Conservation (phyloP, 768 basidiomycete species). For the Podaxis pistillaris region DNA sequence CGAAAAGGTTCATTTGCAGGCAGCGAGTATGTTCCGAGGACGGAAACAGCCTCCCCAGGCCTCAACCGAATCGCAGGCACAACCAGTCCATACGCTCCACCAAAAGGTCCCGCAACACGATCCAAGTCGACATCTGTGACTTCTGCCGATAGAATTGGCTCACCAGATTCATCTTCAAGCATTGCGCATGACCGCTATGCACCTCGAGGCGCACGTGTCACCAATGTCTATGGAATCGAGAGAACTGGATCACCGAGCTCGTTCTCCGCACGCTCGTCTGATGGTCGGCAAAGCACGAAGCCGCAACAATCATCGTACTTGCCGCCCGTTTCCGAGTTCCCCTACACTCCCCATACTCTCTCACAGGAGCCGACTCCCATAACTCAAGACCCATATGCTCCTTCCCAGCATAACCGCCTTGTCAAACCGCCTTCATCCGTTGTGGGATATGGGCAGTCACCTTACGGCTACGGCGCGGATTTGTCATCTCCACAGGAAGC, state of each 20-base stretch:
- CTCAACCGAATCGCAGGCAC: not conserved
- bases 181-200: conserved; percentile 34
- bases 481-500: conserved; percentile 27
- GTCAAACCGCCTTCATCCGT: not conserved
- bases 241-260: conserved; percentile 31
- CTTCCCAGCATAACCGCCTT: not conserved
- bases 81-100: conserved; percentile 2
- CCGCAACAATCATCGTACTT: conserved; percentile 4
- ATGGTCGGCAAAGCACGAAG: conserved; percentile 24
- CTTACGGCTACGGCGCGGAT: not conserved
- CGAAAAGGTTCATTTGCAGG: not conserved
- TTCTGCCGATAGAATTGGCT: not conserved
- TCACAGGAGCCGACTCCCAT: not conserved
- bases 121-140: not conserved
- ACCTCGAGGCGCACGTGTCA: conserved; percentile 23
- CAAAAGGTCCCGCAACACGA: not conserved
- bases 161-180: not conserved
- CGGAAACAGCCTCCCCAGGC: conserved; percentile 5
- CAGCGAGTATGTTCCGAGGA: conserved; percentile 3
- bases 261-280: conserved; percentile 21
- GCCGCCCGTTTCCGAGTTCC: conserved; percentile 7
- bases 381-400: not conserved
- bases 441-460: not conserved
- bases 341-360: not conserved
- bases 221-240: conserved; percentile 25